These are phyloP conservation scores for Saturnispora dispora DNA, from an alignment of 805 yeast species.

Conservation along the genomic window DNA sequence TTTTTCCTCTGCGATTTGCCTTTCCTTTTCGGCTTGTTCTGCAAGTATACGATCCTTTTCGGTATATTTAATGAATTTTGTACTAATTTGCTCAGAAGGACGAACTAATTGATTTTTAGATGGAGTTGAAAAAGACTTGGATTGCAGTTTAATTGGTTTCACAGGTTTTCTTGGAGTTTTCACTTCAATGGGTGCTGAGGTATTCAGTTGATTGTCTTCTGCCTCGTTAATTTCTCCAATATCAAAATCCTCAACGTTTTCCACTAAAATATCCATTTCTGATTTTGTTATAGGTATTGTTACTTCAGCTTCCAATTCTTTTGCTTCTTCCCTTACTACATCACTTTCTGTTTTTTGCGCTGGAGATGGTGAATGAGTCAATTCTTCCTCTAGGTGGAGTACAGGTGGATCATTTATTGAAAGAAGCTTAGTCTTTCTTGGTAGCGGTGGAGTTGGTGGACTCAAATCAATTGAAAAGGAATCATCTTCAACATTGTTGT, in stretches of 20 bases:
- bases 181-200: background rate
- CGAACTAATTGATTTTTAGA: slow-evolving; percentile 13
- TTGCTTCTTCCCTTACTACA: background rate
- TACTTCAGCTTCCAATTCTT: background rate
- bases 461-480: background rate
- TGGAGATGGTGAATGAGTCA: slow-evolving; percentile 1
- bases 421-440: slow-evolving; percentile 12
- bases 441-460: slow-evolving; percentile 17
- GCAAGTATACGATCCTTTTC: slow-evolving; percentile 23
- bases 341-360: background rate
- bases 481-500: background rate
- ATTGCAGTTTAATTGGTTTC: slow-evolving; percentile 5
- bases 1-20: slow-evolving; percentile 4
- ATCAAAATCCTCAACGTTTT: slow-evolving; percentile 5
- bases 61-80: slow-evolving; percentile 24
- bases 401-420: slow-evolving; percentile 1
- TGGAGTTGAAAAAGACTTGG: background rate
- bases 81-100: slow-evolving; percentile 20
- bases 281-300: slow-evolving; percentile 6
- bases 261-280: slow-evolving; percentile 4
- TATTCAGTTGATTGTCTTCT: background rate
- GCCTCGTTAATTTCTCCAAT: background rate
- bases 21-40: slow-evolving; percentile 17
- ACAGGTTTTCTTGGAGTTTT: slow-evolving; percentile 11
- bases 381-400: background rate